Base-by-base conservation (phyloP, 2,329 filamentous ascomycete species). In the Ophiognomonia clavigignenti-juglandacearum region DNA sequence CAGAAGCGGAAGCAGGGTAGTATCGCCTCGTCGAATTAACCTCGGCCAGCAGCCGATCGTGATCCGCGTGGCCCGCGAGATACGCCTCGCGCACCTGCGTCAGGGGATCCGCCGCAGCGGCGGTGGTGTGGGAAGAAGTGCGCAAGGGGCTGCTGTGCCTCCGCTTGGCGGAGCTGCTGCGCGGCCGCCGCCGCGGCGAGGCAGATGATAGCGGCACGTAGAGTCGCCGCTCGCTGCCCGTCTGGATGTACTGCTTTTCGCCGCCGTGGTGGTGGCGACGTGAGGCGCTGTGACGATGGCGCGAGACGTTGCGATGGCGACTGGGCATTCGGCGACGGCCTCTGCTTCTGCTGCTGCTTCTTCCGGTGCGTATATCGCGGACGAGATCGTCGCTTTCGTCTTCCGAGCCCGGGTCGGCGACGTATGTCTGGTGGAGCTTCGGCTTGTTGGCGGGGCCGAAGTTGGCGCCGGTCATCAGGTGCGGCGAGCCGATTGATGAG, bases 251-350 rank as follows among this genome's bases (percentile, higher is more conserved):
- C 23, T 39, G 29, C 19, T 24, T 35, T 7, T 39, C 18, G 20
- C 35, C 36, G n/a, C 37, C n/a, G n/a, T n/a, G n/a, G n/a, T n/a
- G n/a, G n/a, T n/a, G 48, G 26, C 44, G 48, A 9, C 44, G 44
- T 19, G 24, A 6, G 24, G 24, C 24, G 24, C 24, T 26, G 24
- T 26, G 24, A 10, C 24, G 24, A 6, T 10, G 24, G 6, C 24
- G 24, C 24, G n/a, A n/a, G n/a, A n/a, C n/a, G n/a, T n/a, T n/a
- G n/a, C n/a, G n/a, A n/a, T n/a, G n/a, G n/a, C n/a, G n/a, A n/a
- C n/a, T n/a, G n/a, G n/a, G n/a, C n/a, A n/a, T n/a, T n/a, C n/a
- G n/a, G n/a, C n/a, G n/a, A n/a, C n/a, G n/a, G n/a, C n/a, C n/a
- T n/a, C n/a, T n/a, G n/a, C n/a, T n/a, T n/a, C n/a, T n/a, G n/a